phyloP scores from a whole-genome alignment of 495 filamentous ascomycete species.

The Xylaria telfairii region DNA sequence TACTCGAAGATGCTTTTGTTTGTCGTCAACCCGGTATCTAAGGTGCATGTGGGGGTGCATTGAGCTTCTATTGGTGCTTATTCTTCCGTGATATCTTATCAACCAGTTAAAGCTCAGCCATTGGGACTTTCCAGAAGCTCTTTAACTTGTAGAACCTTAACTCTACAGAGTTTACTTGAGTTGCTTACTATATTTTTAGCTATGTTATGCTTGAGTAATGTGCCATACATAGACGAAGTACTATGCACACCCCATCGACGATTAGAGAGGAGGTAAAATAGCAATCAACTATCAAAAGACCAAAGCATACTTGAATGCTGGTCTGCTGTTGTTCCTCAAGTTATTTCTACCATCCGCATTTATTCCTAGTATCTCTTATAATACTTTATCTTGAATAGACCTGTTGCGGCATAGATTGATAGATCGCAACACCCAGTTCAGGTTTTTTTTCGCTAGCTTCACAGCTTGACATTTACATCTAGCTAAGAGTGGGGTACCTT shows the following conservation, averaged over 20 bases:
- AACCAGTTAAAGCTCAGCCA: neutral
- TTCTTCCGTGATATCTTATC: conserved; percentile 21
- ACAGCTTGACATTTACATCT: neutral
- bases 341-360: neutral
- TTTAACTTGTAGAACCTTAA: neutral
- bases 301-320: neutral
- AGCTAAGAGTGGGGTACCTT: conserved; percentile 11
- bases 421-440: neutral
- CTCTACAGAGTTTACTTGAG: conserved; percentile 12
- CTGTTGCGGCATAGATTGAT: neutral
- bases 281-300: neutral
- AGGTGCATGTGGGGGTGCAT: conserved; percentile 30
- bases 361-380: neutral
- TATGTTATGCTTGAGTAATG: conserved; percentile 2
- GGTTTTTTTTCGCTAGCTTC: conserved; percentile 14
- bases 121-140: conserved; percentile 8
- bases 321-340: neutral
- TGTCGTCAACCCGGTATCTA: neutral
- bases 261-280: neutral
- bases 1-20: conserved; percentile 24
- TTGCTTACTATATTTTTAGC: conserved; percentile 6
- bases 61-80: conserved; percentile 35
- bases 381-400: neutral
- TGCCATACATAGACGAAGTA: neutral
- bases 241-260: neutral